Percentiles rank a stretch among this genome's conserved stretches.
Evolutionary conservation across 1,284 basidiomycete genomes (phyloP).

Genomic region (Pascua guehoae): DNA sequence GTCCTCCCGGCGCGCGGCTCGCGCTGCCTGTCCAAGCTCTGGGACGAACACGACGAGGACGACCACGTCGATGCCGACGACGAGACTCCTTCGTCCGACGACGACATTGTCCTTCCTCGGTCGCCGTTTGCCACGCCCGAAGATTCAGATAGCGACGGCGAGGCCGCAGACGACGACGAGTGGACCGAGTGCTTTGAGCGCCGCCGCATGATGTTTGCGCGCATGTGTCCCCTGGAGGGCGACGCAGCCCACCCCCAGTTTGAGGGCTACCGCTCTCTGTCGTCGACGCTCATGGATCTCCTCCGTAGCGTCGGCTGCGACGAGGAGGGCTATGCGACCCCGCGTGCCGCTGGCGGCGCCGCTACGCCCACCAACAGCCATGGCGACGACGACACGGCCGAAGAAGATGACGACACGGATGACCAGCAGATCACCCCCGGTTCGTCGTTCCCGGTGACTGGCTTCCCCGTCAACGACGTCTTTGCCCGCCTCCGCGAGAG

Average conservation of each 20-base stretch:
- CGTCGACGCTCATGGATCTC: constrained; percentile 35
- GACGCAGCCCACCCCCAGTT: constrained; percentile 35
- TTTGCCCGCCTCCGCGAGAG: constrained; percentile 2
- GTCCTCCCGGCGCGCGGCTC: constrained; percentile 46
- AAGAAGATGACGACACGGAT: neutral
- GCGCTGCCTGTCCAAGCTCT: constrained; percentile 25
- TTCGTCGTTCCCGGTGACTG: neutral
- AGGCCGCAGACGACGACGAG: constrained; percentile 18
- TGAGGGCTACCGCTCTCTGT: constrained; percentile 43
- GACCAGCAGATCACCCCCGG: neutral
- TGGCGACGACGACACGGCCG: neutral
- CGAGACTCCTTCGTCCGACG: neutral
- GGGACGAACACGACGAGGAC: constrained; percentile 18
- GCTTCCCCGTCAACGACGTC: too few relatives aligned
- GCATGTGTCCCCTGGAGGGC: constrained; percentile 22
- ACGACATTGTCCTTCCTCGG: constrained; percentile 3
- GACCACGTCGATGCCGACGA: constrained; percentile 2
- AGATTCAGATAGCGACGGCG: constrained; percentile 12
- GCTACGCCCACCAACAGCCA: too few relatives aligned
- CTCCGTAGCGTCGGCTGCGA: constrained; percentile 23
- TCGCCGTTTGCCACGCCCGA: constrained; percentile 21
- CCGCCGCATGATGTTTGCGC: constrained; percentile 45
- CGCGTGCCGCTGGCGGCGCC: neutral
- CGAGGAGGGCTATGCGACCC: constrained; percentile 8
- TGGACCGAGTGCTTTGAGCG: constrained; percentile 44